Evolutionary conservation across 495 filamentous ascomycete genomes (phyloP), one percentile per base, ranked within the genome.

Genomic region (Pseudevernia furfuracea): DNA sequence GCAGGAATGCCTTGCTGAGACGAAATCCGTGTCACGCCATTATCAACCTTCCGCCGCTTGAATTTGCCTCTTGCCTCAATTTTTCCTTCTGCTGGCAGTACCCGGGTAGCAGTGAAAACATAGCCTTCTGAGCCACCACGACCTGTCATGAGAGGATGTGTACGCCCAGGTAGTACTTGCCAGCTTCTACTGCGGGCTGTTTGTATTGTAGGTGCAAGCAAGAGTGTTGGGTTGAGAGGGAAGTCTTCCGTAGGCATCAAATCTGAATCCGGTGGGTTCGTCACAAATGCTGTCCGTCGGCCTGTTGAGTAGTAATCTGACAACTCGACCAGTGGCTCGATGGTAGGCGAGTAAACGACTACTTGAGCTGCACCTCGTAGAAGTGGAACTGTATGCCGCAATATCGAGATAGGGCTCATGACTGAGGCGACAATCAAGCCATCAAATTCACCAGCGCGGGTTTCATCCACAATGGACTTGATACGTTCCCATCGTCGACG

Each of bases 81-180:
- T 69, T 80, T 87, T 11, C 88, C 89, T 66, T 88, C 80, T 0
- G 87, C 84, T 4, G 95, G 94, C 43, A 91, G 74, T 11, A 94
- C 92, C 65, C 86, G 84, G 66, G 87, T 89, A 9, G 78, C 95
- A 65, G 89, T 90, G 70, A 97, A 94, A 25, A 98, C 74, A 74
- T 88, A 97, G 6, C 94, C 94, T 74, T 97, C 92, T 0, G 91
- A 85, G 1, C 94, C 93, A 36, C 94, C 94, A 28, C 84, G 81
- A 58, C 84, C 82, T 52, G 89, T 94, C 94, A 98, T 98, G 43
- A 92, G 69, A 23, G 94, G 94, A 76, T 98, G 94, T 61, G 94
- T 97, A 57, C 94, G 79, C 5, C 92, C 91, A 0, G 94, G 95
- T 37, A 97, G 76, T 1, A 96, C 92, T 78, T 98, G 94, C 88